phyloP scores from a whole-genome alignment of 148 eudicot genomes.

The Mesembryanthemum crystallinum region DNA sequence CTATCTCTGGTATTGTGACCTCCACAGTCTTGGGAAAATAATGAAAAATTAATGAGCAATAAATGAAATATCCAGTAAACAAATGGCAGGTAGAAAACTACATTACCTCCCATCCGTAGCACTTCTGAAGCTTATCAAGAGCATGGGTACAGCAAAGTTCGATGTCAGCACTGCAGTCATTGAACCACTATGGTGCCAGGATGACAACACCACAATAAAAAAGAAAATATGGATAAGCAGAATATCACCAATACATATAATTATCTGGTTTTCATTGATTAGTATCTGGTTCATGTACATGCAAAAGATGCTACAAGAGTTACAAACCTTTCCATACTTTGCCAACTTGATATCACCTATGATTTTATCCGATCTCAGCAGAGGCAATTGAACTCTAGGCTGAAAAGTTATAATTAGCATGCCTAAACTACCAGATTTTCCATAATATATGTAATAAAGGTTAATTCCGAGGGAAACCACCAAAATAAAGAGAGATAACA shows the following conservation, averaged over 20 bases:
- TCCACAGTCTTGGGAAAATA: slow-evolving; percentile 49
- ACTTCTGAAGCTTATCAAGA: slow-evolving; percentile 47
- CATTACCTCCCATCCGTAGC: slow-evolving; percentile 90
- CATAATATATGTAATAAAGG: too few species aligned
- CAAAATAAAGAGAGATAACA: neutral
- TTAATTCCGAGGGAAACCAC: neutral
- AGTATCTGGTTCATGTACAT: neutral
- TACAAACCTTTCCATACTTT: slow-evolving; percentile 71
- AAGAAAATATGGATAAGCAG: neutral
- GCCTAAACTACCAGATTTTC: slow-evolving; percentile 9
- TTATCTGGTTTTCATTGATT: neutral
- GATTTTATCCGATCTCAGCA: slow-evolving; percentile 47
- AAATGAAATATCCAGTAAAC: neutral
- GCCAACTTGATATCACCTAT: slow-evolving; percentile 57
- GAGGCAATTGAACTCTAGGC: slow-evolving; percentile 59
- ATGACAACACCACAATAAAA: neutral
- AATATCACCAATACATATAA: neutral
- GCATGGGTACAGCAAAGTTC: slow-evolving; percentile 61
- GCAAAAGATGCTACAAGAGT: neutral
- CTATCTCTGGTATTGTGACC: slow-evolving; percentile 87
- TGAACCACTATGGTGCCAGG: slow-evolving; percentile 63
- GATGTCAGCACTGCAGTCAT: slow-evolving; percentile 74
- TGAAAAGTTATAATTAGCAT: slow-evolving; percentile 28
- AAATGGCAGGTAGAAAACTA: slow-evolving; percentile 1
- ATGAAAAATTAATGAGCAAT: slow-evolving; percentile 8